Evolutionary conservation across 164 flowering plant genomes (phyloP).

Genomic region (Stephania japonica): DNA sequence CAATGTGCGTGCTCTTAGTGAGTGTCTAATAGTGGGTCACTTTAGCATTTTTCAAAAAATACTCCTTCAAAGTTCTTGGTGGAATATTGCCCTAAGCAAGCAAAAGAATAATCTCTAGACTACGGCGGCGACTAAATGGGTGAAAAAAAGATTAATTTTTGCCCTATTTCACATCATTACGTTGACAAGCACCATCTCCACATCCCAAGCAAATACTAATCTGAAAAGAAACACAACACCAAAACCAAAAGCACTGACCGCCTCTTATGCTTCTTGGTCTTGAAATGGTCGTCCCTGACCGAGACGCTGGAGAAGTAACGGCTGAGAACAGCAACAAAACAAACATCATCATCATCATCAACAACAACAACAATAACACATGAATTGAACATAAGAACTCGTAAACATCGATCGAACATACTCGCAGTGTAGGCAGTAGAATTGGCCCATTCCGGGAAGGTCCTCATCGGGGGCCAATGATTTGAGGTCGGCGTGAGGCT

Average conservation of each 20-base stretch:
- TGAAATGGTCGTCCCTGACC: slow-evolving; percentile 87
- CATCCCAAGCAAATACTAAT: no score
- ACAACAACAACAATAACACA: neutral
- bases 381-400: neutral
- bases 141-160: no score
- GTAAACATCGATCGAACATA: slow-evolving; percentile 17
- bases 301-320: slow-evolving; percentile 69
- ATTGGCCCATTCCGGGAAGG: slow-evolving; percentile 97
- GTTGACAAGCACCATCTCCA: no score
- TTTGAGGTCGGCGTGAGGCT: slow-evolving; percentile 35
- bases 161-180: no score
- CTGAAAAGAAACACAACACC: neutral
- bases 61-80: no score
- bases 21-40: no score
- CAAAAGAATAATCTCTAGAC: no score
- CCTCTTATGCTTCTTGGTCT: slow-evolving; percentile 79
- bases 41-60: no score
- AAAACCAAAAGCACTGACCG: slow-evolving; percentile 35
- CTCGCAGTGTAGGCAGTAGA: slow-evolving; percentile 97
- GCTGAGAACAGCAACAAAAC: slow-evolving; percentile 27
- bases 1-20: no score
- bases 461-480: slow-evolving; percentile 73
- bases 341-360: neutral
- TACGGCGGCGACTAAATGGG: no score
- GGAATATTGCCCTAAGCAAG: no score